These are phyloP conservation scores for Thermothelomyces thermophilus DNA, from an alignment of 2,329 filamentous ascomycete species.

Conservation along the genomic window DNA sequence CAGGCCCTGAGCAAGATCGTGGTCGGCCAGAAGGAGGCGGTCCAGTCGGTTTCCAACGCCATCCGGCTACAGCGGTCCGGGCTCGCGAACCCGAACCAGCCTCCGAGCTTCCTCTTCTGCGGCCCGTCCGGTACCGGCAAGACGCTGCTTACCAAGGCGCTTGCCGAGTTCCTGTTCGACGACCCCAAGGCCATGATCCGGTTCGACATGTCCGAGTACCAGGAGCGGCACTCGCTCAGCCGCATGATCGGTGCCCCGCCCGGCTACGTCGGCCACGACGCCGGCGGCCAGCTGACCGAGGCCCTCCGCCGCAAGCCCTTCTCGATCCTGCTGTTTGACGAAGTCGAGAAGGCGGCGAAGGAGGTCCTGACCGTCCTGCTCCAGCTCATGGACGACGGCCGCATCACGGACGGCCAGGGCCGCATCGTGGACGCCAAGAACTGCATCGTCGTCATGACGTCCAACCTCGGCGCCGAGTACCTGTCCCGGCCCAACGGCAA, in stretches of 20 bases:
- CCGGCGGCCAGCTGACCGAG: constrained; percentile 93
- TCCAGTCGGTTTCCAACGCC: constrained; percentile 86
- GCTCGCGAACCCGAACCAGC: constrained; percentile 90
- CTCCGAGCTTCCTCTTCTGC: constrained; percentile 97
- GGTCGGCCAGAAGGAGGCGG: constrained; percentile 90
- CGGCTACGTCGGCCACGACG: constrained; percentile 93
- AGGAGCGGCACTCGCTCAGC: constrained; percentile 90
- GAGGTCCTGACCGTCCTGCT: constrained; percentile 93
- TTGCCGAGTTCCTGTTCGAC: constrained; percentile 97
- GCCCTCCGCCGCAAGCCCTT: constrained; percentile 89
- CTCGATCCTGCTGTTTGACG: constrained; percentile 95
- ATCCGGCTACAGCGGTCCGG: constrained; percentile 93
- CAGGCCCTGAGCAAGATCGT: constrained; percentile 75
- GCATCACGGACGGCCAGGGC: constrained; percentile 97
- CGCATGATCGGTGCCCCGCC: constrained; percentile 97
- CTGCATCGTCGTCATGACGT: constrained; percentile 99
- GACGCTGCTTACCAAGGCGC: constrained; percentile 90
- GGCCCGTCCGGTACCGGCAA: constrained; percentile 98
- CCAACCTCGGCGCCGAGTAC: constrained; percentile 91
- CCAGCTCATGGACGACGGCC: constrained; percentile 99
- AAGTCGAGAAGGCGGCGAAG: constrained; percentile 98
- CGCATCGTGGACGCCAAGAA: constrained; percentile 91
- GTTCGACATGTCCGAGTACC: constrained; percentile 99
- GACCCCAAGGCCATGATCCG: constrained; percentile 96
- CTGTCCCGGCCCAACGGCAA: constrained; percentile 71